Percentiles rank a stretch among this genome's conserved stretches.
phyloP scores from a whole-genome alignment of 768 basidiomycete genomes.

The Coprinellus aureogranulatus region DNA sequence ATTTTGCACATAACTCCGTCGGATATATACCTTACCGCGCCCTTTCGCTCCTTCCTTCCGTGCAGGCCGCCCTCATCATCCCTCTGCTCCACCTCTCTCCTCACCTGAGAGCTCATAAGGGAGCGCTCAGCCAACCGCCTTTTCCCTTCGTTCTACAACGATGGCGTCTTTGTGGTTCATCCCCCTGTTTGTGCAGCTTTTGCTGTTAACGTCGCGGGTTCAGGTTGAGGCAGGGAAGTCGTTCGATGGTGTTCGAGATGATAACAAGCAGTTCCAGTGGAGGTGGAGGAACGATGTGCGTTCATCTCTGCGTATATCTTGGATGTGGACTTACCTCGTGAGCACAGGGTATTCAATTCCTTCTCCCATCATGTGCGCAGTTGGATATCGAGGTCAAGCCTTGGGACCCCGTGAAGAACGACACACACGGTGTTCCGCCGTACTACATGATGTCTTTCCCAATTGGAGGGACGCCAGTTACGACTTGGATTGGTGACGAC shows the following conservation, averaged over 20 bases:
- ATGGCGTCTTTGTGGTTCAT: neutral
- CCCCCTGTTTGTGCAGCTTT: neutral
- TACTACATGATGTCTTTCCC: constrained; percentile 45
- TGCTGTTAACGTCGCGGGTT: neutral
- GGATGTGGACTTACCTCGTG: neutral
- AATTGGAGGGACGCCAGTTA: constrained; percentile 32
- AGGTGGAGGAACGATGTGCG: constrained; percentile 28
- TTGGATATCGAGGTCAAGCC: constrained; percentile 26
- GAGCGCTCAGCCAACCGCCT: neutral
- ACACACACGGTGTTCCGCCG: constrained; percentile 27
- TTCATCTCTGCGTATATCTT: constrained; percentile 5
- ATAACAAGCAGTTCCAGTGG: constrained; percentile 29
- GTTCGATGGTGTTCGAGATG: neutral
- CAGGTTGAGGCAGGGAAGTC: constrained; percentile 13
- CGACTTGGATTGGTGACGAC: constrained; percentile 32
- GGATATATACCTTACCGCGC: constrained; percentile 1
- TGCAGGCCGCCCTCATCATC: neutral
- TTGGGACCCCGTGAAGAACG: constrained; percentile 14
- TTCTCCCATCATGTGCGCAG: constrained; percentile 25
- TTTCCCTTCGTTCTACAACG: neutral
- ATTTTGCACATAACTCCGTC: constrained; percentile 4
- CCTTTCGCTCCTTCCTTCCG: constrained; percentile 1
- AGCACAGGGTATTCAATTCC: neutral
- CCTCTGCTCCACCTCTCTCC: neutral
- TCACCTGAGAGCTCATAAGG: neutral